A percentile compares a stretch with the other conserved stretches of the same genome.
These are phyloP conservation scores for Debaryomyces subglobosus DNA, from an alignment of 1,139 yeast species.

Conservation along the genomic window DNA sequence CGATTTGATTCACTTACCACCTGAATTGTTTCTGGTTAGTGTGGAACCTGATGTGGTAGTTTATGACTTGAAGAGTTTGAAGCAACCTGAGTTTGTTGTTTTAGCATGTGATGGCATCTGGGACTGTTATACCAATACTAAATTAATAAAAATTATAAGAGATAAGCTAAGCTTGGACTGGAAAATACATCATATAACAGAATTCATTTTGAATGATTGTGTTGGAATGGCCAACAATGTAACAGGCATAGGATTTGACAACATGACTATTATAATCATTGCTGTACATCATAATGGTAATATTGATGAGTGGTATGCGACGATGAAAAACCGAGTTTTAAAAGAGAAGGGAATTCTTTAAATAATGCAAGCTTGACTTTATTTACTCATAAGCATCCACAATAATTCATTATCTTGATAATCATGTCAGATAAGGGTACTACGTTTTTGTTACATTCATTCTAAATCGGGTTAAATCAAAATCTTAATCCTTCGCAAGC, in stretches of 20 bases:
- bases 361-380: too few species aligned
- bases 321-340: slow-evolving; percentile 52
- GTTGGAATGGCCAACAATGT: slow-evolving; percentile 71
- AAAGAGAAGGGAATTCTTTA: slow-evolving; percentile 41
- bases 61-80: slow-evolving; percentile 43
- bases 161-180: slow-evolving; percentile 60
- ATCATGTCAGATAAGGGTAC: neutral
- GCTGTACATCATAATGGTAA: slow-evolving; percentile 53
- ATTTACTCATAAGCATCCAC: neutral
- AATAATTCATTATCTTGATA: neutral
- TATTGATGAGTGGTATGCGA: slow-evolving; percentile 60
- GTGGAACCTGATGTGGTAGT: slow-evolving; percentile 71
- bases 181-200: slow-evolving; percentile 59
- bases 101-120: slow-evolving; percentile 81
- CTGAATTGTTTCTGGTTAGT: slow-evolving; percentile 55
- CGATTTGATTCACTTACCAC: slow-evolving; percentile 36
- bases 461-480: neutral
- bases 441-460: neutral
- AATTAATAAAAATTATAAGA: slow-evolving; percentile 56
- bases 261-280: slow-evolving; percentile 71
- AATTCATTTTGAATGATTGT: slow-evolving; percentile 64
- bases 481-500: too few species aligned
- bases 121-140: slow-evolving; percentile 71
- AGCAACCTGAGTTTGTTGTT: slow-evolving; percentile 62
- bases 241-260: slow-evolving; percentile 81